These are phyloP conservation scores for Salix brachista DNA, from an alignment of 345 rosid genomes.

Conservation along the genomic window DNA sequence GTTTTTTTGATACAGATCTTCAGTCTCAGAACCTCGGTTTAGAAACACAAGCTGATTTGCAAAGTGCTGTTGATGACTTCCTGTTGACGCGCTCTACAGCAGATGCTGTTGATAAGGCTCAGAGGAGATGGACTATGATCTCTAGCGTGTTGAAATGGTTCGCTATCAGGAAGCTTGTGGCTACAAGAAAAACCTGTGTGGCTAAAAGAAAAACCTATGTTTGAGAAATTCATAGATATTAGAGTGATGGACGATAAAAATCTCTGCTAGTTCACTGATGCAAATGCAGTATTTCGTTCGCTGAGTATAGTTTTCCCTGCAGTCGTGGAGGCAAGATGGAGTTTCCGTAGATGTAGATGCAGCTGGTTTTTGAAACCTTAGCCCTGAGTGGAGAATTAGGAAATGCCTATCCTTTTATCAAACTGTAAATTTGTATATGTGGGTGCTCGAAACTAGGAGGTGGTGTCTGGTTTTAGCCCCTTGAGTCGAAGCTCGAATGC, in stretches of 20 bases:
- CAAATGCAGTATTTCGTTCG: slow-evolving; percentile 9
- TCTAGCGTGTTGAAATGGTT: slow-evolving; percentile 81
- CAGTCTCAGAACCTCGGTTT: slow-evolving; percentile 38
- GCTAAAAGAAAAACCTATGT: slow-evolving; percentile 5
- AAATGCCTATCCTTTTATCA: not conserved
- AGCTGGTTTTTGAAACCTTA: slow-evolving; percentile 2
- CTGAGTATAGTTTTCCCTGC: slow-evolving; percentile 18
- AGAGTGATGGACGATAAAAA: slow-evolving; percentile 6
- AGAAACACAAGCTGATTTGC: slow-evolving; percentile 59
- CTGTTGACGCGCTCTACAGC: slow-evolving; percentile 37
- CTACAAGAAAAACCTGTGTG: slow-evolving; percentile 30
- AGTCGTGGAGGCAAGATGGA: slow-evolving; percentile 14
- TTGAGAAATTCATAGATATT: slow-evolving; percentile 34
- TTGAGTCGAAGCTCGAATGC: slow-evolving; percentile 10
- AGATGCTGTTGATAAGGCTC: slow-evolving; percentile 48
- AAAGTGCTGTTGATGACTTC: slow-evolving; percentile 54
- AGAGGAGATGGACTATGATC: slow-evolving; percentile 83
- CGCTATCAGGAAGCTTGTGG: slow-evolving; percentile 49
- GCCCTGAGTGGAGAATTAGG: not conserved
- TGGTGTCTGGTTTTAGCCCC: slow-evolving; percentile 4
- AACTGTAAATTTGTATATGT: slow-evolving; percentile 17
- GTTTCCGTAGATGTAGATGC: slow-evolving; percentile 6
- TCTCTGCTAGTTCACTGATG: not conserved
- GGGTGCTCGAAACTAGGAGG: slow-evolving; percentile 13
- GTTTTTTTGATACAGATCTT: slow-evolving; percentile 44